phyloP scores from a whole-genome alignment of 257 asterid species.

The Petrea volubilis region DNA sequence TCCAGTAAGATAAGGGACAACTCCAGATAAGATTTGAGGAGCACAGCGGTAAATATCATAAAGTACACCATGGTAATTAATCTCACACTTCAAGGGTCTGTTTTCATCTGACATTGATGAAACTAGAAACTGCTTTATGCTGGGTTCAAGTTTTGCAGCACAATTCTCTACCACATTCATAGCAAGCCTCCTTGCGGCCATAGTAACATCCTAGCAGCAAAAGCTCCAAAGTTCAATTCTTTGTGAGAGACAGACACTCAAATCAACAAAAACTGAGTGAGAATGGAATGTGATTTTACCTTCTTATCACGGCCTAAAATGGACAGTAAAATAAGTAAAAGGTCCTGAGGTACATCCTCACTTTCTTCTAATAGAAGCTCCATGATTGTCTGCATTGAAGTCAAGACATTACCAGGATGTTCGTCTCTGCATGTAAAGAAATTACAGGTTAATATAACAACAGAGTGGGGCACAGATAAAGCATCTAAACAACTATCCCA shows the following conservation, averaged over 20 bases:
- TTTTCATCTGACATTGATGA: slow-evolving; percentile 90
- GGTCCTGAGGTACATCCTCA: slow-evolving; percentile 82
- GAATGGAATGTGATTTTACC: slow-evolving; percentile 40
- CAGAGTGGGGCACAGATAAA: slow-evolving; percentile 8
- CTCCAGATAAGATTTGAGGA: slow-evolving; percentile 87
- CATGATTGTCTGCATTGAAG: slow-evolving; percentile 95
- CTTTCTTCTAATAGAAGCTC: slow-evolving; percentile 88
- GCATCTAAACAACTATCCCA: slow-evolving; percentile 4
- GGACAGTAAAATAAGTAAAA: slow-evolving; percentile 66
- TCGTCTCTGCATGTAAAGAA: slow-evolving; percentile 56
- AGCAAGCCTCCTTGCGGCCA: slow-evolving; percentile 85
- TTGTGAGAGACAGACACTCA: neutral
- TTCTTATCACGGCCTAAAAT: slow-evolving; percentile 73
- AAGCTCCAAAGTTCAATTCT: slow-evolving; percentile 20
- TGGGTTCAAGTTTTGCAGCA: slow-evolving; percentile 85
- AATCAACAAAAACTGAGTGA: slow-evolving; percentile 13
- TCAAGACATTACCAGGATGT: slow-evolving; percentile 76
- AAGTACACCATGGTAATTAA: slow-evolving; percentile 71
- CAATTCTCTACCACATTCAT: slow-evolving; percentile 73
- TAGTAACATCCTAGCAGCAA: slow-evolving; percentile 55
- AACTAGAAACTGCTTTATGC: slow-evolving; percentile 78
- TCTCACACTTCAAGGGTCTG: slow-evolving; percentile 53
- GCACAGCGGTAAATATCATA: slow-evolving; percentile 76
- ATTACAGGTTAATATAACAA: slow-evolving; percentile 21
- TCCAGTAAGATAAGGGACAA: slow-evolving; percentile 91